A percentile compares a stretch with the other conserved stretches of the same genome.
These are phyloP conservation scores for Neohortaea acidophila DNA, from an alignment of 495 filamentous ascomycete genomes.

Conservation along the genomic window DNA sequence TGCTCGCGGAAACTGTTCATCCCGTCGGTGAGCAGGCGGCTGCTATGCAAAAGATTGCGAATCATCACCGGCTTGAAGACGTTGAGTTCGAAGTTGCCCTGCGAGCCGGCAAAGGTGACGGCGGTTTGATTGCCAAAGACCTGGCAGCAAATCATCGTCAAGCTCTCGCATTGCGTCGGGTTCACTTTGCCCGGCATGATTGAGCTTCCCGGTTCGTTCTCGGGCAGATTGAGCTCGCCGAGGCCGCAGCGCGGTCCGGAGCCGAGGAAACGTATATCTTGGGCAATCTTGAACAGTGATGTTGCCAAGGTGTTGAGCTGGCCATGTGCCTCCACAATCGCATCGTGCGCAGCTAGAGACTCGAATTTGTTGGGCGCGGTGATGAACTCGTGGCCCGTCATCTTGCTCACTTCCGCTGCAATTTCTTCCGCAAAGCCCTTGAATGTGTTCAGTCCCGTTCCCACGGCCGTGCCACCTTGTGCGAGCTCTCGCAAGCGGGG, in stretches of 20 bases:
- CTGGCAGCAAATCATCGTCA: conserved; percentile 95
- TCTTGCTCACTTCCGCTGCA: conserved; percentile 74
- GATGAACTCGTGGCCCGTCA: conserved; percentile 84
- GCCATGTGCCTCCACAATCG: conserved; percentile 84
- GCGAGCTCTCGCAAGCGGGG: conserved; percentile 77
- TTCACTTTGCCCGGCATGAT: conserved; percentile 99
- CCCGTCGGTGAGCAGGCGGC: conserved; percentile 71
- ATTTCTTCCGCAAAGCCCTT: conserved; percentile 89
- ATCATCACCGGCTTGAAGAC: conserved; percentile 98
- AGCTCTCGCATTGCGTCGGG: conserved; percentile 91
- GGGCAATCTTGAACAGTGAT: conserved; percentile 95
- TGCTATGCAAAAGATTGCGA: conserved; percentile 82
- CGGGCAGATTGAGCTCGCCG: conserved; percentile 78
- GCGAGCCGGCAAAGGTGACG: conserved; percentile 82
- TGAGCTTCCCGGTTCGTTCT: conserved; percentile 92
- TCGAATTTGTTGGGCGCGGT: conserved; percentile 99
- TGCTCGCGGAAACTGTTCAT: conserved; percentile 93
- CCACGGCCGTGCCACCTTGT: conserved; percentile 93
- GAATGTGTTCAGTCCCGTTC: conserved; percentile 94
- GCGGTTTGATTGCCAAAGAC: conserved; percentile 96
- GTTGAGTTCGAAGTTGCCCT: conserved; percentile 97
- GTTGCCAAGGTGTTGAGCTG: conserved; percentile 82
- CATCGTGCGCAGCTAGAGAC: conserved; percentile 91
- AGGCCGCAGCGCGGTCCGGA: conserved; percentile 92
- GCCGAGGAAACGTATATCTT: conserved; percentile 93